Evolutionary conservation across 345 rosid genomes (phyloP), one percentile per base, ranked within the genome.

Genomic region (Chamaenerion angustifolium): DNA sequence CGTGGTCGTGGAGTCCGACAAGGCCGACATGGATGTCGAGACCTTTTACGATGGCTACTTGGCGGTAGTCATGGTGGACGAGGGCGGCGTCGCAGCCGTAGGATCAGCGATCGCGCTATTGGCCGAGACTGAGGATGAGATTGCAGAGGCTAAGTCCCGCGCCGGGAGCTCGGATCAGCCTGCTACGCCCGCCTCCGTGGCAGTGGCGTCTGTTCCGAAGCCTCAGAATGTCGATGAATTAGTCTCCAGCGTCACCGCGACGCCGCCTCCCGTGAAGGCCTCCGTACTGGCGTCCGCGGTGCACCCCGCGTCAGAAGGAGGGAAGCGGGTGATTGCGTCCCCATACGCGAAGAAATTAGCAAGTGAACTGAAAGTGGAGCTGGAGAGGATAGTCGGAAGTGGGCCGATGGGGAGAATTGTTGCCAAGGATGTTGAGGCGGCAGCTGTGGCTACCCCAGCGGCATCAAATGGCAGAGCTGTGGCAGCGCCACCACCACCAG

Each of bases 1-100:
- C 35, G 95, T 92, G 11, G 89, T 90, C 3, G 95, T 90, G 6
- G 98, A 92, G 70, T 92, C 96, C 9, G 96, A 83, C 59, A 92
- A 83, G 62, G 98, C 96, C 11, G 96, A 92, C 67, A 90, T 90
- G 98, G 98, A 90, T 58, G 98, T 87, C 11, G 96, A 87, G 76
- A 83, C 93, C 12, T 87, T 87, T 57, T 75, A 92, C 55, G 98
- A 92, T 15, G 98, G 95, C 11, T 83, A 75, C 61, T 67, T 92
- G 1, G 98, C 96, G 4, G 84, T 90, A 11, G 80, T 83, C 62
- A 80, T 90, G 94, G 95, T 87, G 19, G 95, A 90, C 40, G 98
- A 92, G 60, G 96, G 93, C 1, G 93, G 85, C 25, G 82, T 82
- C 37, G 98, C 98, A 45, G 67, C 93, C n/a, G 95, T 92, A 7